Conservation (phyloP, 1,284 basidiomycete species). For the Amylostereum areolatum region DNA sequence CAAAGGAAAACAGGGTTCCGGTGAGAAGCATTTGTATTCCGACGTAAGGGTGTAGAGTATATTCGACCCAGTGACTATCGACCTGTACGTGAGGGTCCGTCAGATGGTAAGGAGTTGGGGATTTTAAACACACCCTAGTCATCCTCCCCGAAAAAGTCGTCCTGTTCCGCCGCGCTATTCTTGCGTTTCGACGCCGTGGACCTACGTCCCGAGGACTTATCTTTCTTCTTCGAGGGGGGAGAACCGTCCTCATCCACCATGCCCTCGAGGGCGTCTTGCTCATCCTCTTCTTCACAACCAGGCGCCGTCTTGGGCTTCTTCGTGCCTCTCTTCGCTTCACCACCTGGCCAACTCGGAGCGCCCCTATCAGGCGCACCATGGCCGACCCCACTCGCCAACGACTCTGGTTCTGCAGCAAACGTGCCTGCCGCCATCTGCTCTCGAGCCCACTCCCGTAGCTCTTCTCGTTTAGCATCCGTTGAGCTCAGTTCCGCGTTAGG, state of each 20-base stretch:
- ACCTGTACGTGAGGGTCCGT: too few species aligned
- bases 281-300: neutral
- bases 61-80: too few species aligned
- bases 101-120: too few species aligned
- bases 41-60: too few species aligned
- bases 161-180: neutral
- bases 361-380: too few species aligned
- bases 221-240: neutral
- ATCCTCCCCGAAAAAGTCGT: constrained; percentile 15
- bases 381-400: constrained; percentile 16
- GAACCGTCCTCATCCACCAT: neutral
- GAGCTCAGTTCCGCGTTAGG: constrained; percentile 12
- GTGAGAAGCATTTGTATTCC: too few species aligned
- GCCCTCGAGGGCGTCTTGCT: neutral
- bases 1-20: too few species aligned
- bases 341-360: neutral
- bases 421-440: constrained; percentile 60
- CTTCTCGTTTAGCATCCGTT: constrained; percentile 49
- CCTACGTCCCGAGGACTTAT: neutral
- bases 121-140: constrained; percentile 21
- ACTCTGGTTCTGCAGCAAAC: constrained; percentile 59
- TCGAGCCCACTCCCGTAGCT: constrained; percentile 56
- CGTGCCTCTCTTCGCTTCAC: neutral
- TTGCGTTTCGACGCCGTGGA: neutral
- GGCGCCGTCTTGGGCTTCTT: neutral